Base-by-base conservation (phyloP, 2,329 filamentous ascomycete species). In the Phialophora tarda region DNA sequence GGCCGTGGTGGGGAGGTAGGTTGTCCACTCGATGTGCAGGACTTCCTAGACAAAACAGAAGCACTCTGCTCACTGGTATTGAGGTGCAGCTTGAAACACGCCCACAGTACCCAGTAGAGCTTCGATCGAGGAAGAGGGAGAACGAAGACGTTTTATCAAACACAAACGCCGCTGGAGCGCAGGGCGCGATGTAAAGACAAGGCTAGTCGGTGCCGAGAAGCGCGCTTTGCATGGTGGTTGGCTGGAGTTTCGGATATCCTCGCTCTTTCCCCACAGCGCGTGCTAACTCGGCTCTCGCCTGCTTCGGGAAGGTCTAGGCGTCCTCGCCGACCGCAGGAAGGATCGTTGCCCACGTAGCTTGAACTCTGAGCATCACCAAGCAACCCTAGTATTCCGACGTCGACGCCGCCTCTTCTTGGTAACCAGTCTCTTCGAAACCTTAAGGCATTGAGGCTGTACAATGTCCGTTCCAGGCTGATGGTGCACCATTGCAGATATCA, bases 251-350 rank as follows among this genome's bases (percentile, higher is more conserved):
- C 48, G 59, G 59, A 53, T 59, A 59, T 50, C 57, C 14, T 59
- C 57, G 57, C 57, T 14, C 14, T 21, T 50, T n/a, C 8, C 17
- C 26, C 30, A 47, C n/a, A 21, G 28, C 32, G 23, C 26, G 21
- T 21, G 48, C 14, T 41, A 34, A n/a, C 38, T 44, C 32, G 32
- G 2, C 1, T n/a, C 4, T n/a, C 17, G 38, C 38, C 56, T 59
- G 59, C 59, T 62, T 54, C 23, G 55, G 59, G 51, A 54, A 59
- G 21, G 14, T 47, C 57, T 21, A 59, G 44, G 57, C 59, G 47
- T 4, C 7, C 24, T 26, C n/a, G n/a, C n/a, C n/a, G n/a, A n/a
- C n/a, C n/a, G n/a, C n/a, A n/a, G n/a, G n/a, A n/a, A n/a, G n/a
- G n/a, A n/a, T n/a, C n/a, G n/a, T n/a, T n/a, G n/a, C n/a, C n/a